These are phyloP conservation scores for Alternaria viburni DNA, from an alignment of 2,329 filamentous ascomycete species.

Conservation along the genomic window DNA sequence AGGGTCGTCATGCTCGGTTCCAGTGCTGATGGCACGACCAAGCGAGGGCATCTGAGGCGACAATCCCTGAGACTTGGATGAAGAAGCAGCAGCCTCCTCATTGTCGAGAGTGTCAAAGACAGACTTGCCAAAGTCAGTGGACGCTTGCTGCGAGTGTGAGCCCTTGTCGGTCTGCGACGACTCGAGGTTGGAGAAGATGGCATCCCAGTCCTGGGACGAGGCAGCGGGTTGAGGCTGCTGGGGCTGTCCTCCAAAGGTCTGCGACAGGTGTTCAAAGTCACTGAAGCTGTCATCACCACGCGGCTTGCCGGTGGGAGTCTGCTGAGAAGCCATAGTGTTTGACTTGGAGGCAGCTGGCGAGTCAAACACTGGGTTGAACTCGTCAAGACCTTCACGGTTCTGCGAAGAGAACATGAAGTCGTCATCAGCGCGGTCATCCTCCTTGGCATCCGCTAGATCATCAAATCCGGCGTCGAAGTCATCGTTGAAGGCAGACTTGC, in stretches of 20 bases:
- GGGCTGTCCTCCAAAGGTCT: constrained; percentile 50
- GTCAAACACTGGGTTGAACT: constrained; percentile 84
- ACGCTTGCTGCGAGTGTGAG: constrained; percentile 38
- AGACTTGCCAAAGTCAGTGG: constrained; percentile 46
- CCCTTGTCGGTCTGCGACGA: constrained; percentile 49
- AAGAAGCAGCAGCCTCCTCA: constrained; percentile 39
- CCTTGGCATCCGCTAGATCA: constrained; percentile 82
- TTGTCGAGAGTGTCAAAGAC: constrained; percentile 46
- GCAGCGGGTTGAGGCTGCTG: constrained; percentile 50
- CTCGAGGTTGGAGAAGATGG: constrained; percentile 85
- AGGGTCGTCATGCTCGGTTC: constrained; percentile 85
- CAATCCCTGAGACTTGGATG: constrained; percentile 29
- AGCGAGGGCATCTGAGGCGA: constrained; percentile 51
- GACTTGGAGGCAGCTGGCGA: constrained; percentile 61
- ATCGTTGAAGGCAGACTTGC: constrained; percentile 67
- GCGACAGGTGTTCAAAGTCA: constrained; percentile 55
- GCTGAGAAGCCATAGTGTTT: constrained; percentile 54
- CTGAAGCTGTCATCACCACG: constrained; percentile 56
- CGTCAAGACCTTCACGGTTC: constrained; percentile 70
- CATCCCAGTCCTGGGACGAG: constrained; percentile 83
- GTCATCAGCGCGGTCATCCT: constrained; percentile 73
- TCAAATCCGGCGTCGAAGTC: constrained; percentile 83
- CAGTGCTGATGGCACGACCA: constrained; percentile 73
- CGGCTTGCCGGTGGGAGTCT: constrained; percentile 49
- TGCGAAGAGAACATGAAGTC: constrained; percentile 75